Percentiles rank a stretch among this genome's conserved stretches.
Evolutionary conservation across 1,284 basidiomycete species (phyloP).

Genomic region (Entoloma clypeatum): DNA sequence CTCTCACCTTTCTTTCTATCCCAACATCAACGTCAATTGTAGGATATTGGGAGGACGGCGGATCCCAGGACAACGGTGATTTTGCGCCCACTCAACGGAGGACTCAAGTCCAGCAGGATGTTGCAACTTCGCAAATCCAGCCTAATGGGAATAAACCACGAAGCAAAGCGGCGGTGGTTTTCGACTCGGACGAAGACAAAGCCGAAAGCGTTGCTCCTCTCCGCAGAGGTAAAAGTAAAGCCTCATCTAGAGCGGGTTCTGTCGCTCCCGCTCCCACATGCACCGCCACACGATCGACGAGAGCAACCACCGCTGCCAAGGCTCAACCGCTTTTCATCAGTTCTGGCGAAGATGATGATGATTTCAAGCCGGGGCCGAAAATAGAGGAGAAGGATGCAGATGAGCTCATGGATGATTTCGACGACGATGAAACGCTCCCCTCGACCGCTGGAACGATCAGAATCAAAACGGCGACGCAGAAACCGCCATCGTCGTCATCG

Average conservation of each 20-base stretch:
- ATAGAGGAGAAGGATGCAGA: conserved; percentile 17
- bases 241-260: conserved; percentile 26
- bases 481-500: too few relatives aligned
- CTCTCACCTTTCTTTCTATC: conserved; percentile 9
- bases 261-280: conserved; percentile 21
- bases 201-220: conserved; percentile 13
- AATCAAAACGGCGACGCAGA: conserved; percentile 12
- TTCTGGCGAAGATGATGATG: conserved; percentile 33
- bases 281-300: conserved; percentile 14
- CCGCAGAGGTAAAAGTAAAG: conserved; percentile 18
- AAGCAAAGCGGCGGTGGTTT: conserved; percentile 20
- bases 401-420: conserved; percentile 21
- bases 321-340: conserved; percentile 40
- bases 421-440: conserved; percentile 30
- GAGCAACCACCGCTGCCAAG: conserved; percentile 23
- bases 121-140: conserved; percentile 10
- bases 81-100: conserved; percentile 7
- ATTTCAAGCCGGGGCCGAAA: too few relatives aligned
- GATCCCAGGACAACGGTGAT: conserved; percentile 21
- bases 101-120: conserved; percentile 11
- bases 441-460: conserved; percentile 24
- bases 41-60: conserved; percentile 54
- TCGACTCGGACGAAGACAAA: conserved; percentile 39
- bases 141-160: conserved; percentile 8
- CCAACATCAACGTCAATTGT: conserved; percentile 5